Percentiles rank a stretch among this genome's conserved stretches.
These are phyloP conservation scores for Discostella pseudostelligera DNA, from an alignment of 108 stramenopile species.

Conservation along the genomic window DNA sequence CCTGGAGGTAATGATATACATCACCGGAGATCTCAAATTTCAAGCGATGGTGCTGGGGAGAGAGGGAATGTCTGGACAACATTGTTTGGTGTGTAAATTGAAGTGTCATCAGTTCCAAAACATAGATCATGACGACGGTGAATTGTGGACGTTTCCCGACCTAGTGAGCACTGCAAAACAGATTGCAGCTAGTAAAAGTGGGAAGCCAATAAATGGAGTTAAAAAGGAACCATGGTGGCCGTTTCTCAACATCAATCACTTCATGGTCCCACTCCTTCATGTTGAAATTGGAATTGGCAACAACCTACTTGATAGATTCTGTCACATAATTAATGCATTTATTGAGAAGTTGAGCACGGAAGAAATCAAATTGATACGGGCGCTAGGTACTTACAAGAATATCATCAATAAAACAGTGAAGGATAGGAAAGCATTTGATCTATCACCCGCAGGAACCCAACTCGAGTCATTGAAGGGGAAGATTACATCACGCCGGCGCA, in stretches of 20 bases:
- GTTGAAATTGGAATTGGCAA: not conserved
- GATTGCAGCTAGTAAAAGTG: not conserved
- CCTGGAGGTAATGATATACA: no score
- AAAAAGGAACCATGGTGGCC: conserved; percentile 6
- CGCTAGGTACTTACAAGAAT: not conserved
- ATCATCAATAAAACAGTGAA: not conserved
- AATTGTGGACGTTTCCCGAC: not conserved
- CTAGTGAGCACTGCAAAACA: not conserved
- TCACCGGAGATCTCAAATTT: not conserved
- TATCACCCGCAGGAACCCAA: not conserved
- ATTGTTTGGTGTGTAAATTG: not conserved
- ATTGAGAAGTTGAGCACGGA: not conserved
- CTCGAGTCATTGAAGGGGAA: no score
- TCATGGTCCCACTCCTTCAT: conserved; percentile 5
- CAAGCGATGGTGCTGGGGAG: conserved; percentile 1
- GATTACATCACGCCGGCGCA: no score
- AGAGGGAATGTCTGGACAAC: conserved; percentile 5
- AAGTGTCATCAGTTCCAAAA: not conserved
- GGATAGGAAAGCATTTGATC: not conserved
- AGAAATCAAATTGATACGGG: not conserved
- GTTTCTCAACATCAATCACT: not conserved
- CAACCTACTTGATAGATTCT: conserved; percentile 4
- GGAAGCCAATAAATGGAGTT: not conserved
- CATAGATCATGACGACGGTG: not conserved
- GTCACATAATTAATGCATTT: not conserved